Percentiles rank a stretch among this genome's conserved stretches.
These are phyloP conservation scores for Abortiporus biennis DNA, from an alignment of 1,284 basidiomycete species.

Conservation along the genomic window DNA sequence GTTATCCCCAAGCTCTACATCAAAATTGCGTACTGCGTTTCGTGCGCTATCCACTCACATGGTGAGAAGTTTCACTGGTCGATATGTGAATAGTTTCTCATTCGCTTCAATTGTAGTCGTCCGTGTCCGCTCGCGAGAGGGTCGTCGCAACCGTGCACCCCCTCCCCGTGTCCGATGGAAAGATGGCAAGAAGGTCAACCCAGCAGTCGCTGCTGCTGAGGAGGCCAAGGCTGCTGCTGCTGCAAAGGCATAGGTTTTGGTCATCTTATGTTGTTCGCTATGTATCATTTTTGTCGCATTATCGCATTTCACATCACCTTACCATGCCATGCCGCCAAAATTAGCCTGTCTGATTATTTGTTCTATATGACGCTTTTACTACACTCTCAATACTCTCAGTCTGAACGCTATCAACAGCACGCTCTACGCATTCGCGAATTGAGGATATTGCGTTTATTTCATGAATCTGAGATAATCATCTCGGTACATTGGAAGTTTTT, in stretches of 20 bases:
- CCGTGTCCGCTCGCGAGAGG: slow-evolving; percentile 90
- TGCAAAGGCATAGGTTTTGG: slow-evolving; percentile 17
- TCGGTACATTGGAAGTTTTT: no score
- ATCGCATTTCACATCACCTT: no score
- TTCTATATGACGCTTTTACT: no score
- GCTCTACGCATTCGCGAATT: no score
- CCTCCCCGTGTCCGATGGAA: slow-evolving; percentile 97
- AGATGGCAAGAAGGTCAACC: slow-evolving; percentile 93
- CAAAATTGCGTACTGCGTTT: slow-evolving; percentile 99
- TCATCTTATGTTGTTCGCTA: slow-evolving; percentile 13
- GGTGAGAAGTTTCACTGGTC: slow-evolving; percentile 41
- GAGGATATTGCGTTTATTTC: no score
- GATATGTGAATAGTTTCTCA: background rate
- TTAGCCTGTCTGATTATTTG: no score
- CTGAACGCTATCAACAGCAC: no score
- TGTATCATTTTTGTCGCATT: slow-evolving; percentile 17
- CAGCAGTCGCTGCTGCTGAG: slow-evolving; percentile 56
- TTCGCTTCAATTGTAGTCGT: no score
- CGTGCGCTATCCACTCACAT: slow-evolving; percentile 99
- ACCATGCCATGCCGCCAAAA: no score
- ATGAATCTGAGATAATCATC: no score
- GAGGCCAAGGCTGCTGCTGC: slow-evolving; percentile 35
- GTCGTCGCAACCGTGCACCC: slow-evolving; percentile 92
- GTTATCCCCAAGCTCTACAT: slow-evolving; percentile 97
- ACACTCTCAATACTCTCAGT: no score